phyloP scores from a whole-genome alignment of 352 stramenopile genomes.

The Aphanomyces astaci region DNA sequence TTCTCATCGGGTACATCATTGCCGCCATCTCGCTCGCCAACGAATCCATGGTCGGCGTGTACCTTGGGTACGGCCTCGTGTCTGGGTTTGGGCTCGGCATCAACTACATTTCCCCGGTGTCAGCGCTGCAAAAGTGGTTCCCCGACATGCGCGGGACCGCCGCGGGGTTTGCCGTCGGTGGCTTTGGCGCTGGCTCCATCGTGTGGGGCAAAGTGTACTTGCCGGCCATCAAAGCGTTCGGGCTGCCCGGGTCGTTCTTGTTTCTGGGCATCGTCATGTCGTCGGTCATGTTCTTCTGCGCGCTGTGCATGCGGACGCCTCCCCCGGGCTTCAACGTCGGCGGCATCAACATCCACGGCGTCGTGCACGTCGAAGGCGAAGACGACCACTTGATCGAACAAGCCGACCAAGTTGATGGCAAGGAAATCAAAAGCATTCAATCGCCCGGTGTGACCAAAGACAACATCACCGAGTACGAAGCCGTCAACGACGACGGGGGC shows the following conservation, averaged over 20 bases:
- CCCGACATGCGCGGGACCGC: constrained; percentile 59
- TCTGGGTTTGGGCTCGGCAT: constrained; percentile 51
- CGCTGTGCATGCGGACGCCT: constrained; percentile 39
- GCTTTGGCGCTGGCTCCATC: constrained; percentile 48
- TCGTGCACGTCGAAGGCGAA: constrained; percentile 34
- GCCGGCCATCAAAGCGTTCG: constrained; percentile 37
- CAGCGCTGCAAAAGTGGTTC: constrained; percentile 66
- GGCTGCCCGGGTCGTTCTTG: constrained; percentile 43
- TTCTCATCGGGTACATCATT: constrained; percentile 48
- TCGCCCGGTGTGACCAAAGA: constrained; percentile 30
- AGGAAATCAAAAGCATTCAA: constrained; percentile 20
- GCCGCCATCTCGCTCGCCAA: constrained; percentile 42
- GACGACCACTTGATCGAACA: constrained; percentile 37
- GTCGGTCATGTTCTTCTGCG: constrained; percentile 35
- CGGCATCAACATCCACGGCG: constrained; percentile 54
- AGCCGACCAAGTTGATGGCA: constrained; percentile 27
- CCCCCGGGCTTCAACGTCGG: constrained; percentile 36
- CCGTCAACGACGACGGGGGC: too few species aligned
- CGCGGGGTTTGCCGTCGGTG: constrained; percentile 51
- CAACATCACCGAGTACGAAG: too few species aligned
- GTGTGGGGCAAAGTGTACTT: constrained; percentile 58
- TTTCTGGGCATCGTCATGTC: constrained; percentile 40
- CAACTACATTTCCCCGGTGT: constrained; percentile 60
- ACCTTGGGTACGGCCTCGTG: constrained; percentile 63
- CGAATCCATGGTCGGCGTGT: constrained; percentile 46